A percentile compares a stretch with the other conserved stretches of the same genome.
Evolutionary conservation across 495 filamentous ascomycete species (phyloP).

Genomic region (Monascus purpureus): DNA sequence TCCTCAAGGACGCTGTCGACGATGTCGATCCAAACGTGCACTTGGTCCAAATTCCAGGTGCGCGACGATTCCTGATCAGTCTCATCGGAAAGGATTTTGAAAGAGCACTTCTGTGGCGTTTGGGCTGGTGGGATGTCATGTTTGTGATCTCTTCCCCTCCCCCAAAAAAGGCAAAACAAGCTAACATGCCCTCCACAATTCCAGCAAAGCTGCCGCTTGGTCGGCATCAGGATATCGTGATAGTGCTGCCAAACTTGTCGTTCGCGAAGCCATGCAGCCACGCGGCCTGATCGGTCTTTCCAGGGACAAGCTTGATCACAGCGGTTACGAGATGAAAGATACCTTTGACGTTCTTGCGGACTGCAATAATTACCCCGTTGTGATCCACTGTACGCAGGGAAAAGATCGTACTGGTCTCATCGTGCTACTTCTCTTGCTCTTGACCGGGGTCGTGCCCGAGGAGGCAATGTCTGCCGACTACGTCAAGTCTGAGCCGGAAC

Average conservation of each 20-base stretch:
- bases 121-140: conserved; percentile 56
- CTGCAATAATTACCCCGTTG: conserved; percentile 36
- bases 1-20: conserved; percentile 17
- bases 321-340: conserved; percentile 44
- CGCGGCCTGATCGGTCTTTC: conserved; percentile 54
- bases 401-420: conserved; percentile 76
- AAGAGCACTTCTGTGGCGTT: conserved; percentile 45
- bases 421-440: conserved; percentile 46
- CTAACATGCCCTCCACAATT: background rate
- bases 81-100: conserved; percentile 64
- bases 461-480: conserved; percentile 55
- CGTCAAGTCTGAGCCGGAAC: conserved; percentile 43
- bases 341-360: conserved; percentile 37
- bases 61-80: conserved; percentile 48
- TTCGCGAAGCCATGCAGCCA: conserved; percentile 51
- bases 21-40: conserved; percentile 28
- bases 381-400: conserved; percentile 78
- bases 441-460: conserved; percentile 40
- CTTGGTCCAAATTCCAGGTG: conserved; percentile 40
- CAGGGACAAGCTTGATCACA: conserved; percentile 49
- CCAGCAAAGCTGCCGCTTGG: conserved; percentile 43
- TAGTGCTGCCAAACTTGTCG: conserved; percentile 52
- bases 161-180: background rate
- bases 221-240: conserved; percentile 51
- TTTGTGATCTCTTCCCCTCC: conserved; percentile 7